phyloP scores from a whole-genome alignment of 2,329 filamentous ascomycete species.

The Colletotrichum musae region DNA sequence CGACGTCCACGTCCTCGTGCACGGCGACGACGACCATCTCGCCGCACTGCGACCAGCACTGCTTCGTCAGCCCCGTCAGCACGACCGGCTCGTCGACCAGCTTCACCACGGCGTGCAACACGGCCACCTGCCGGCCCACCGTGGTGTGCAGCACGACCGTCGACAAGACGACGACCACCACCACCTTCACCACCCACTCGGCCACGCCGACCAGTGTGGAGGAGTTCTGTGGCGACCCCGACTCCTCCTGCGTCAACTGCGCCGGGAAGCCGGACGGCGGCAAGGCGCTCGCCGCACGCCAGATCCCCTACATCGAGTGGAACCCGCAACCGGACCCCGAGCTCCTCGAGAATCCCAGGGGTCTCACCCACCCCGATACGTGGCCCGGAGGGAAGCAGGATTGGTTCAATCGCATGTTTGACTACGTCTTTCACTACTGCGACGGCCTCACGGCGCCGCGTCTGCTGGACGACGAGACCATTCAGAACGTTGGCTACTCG shows the following conservation, averaged over 20 bases:
- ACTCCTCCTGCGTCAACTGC: not conserved
- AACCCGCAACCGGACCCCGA: not conserved
- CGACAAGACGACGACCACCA: not conserved
- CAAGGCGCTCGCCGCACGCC: not conserved
- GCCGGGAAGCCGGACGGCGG: not conserved
- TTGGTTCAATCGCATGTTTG: not conserved
- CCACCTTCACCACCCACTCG: not conserved
- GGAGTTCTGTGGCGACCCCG: not conserved
- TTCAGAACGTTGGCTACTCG: slow-evolving; percentile 6
- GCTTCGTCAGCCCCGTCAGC: not conserved
- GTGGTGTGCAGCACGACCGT: not conserved
- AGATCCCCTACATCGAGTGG: not conserved
- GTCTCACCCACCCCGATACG: not conserved
- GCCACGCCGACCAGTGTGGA: not conserved
- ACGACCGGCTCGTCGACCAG: not conserved
- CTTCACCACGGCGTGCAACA: not conserved
- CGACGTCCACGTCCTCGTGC: not conserved
- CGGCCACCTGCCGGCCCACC: not conserved
- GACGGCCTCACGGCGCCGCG: not conserved
- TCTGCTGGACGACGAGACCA: not conserved
- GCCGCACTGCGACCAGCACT: not conserved
- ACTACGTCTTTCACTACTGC: not conserved
- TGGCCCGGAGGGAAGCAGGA: not conserved
- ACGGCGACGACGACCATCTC: not conserved
- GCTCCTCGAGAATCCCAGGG: not conserved